Evolutionary conservation across 495 filamentous ascomycete genomes (phyloP), one percentile per base, ranked within the genome.

Genomic region (Penicillium steckii): DNA sequence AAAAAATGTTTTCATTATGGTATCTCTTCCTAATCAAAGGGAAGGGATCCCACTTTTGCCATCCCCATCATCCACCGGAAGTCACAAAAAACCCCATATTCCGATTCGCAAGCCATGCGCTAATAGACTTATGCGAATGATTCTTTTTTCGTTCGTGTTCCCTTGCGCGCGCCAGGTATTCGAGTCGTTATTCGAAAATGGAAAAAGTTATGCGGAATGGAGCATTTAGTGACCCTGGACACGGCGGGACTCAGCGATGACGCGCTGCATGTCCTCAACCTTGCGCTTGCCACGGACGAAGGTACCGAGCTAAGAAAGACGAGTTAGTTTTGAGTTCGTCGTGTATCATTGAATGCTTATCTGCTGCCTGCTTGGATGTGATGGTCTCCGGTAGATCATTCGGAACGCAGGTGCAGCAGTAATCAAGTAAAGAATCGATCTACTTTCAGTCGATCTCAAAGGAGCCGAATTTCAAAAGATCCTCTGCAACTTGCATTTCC

Each of bases 231-330:
- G 89, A 77, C 77, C 76, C 66, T 70, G 85, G 48, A 64, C 78
- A 66, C 94, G 83, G 69, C 94, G 89, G 61, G 90, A 85, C 83
- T 98, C 94, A 63, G 91, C 92, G 76, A 97, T 97, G 72, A 97
- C 88, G 65, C 88, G 85, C 78, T 90, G 87, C 79, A 98, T 89
- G 80, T 96, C 91, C 72, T 98, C 94, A 58, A 97, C 94, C 91
- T 97, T 97, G 68, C 82, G 82, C 93, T 98, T 98, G 61, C 92
- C 94, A 69, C 94, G 91, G 65, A 85, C 85, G 77, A 96, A 97
- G 64, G 94, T 97, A 66, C 94, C 94, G 80, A 98, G 92, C 83
- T 89, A 46, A 51, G 61, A 21, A 30, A 17, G 42, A 53, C 45
- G n/a, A n/a, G 61, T 67, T 59, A 64, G 61, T 25, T 8, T 53